Evolutionary conservation across 768 basidiomycete species (phyloP).

Genomic region (Daedalea quercina): DNA sequence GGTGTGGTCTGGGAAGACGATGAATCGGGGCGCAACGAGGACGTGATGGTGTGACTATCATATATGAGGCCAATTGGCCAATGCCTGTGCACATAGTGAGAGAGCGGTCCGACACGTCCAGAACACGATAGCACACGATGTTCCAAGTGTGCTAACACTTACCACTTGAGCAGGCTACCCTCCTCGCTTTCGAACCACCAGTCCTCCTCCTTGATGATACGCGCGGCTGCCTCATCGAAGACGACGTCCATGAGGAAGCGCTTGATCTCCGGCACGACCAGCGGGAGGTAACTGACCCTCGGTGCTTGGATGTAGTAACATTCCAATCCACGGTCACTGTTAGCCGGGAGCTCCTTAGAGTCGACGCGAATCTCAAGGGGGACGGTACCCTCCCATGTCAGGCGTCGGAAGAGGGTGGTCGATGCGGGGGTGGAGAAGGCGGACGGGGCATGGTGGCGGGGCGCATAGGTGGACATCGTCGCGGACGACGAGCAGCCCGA

Average conservation of each 20-base stretch:
- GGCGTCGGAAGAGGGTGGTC: constrained; percentile 77
- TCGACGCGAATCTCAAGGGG: constrained; percentile 87
- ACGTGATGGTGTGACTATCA: constrained; percentile 70
- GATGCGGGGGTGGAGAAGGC: constrained; percentile 47
- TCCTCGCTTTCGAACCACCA: constrained; percentile 98
- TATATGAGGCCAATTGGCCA: constrained; percentile 96
- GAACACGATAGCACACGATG: not conserved
- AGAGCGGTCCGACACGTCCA: not conserved
- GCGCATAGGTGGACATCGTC: constrained; percentile 26
- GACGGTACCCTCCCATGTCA: constrained; percentile 89
- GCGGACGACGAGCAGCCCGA: constrained; percentile 2
- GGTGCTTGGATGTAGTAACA: constrained; percentile 89
- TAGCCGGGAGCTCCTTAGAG: constrained; percentile 83
- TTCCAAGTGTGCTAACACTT: constrained; percentile 19
- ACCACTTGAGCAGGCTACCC: constrained; percentile 85
- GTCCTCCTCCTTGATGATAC: constrained; percentile 75
- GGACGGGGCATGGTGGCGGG: constrained; percentile 34
- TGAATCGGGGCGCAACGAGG: constrained; percentile 39
- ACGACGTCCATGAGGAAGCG: constrained; percentile 88
- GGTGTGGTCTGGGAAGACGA: constrained; percentile 43
- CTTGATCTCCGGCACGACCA: constrained; percentile 83
- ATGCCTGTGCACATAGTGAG: constrained; percentile 54
- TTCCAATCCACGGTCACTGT: constrained; percentile 84
- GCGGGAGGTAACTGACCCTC: constrained; percentile 87
- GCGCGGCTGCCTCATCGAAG: constrained; percentile 79